These are phyloP conservation scores for Phalaenopsis aphrodite DNA, from an alignment of 106 monocot species.

Conservation along the genomic window DNA sequence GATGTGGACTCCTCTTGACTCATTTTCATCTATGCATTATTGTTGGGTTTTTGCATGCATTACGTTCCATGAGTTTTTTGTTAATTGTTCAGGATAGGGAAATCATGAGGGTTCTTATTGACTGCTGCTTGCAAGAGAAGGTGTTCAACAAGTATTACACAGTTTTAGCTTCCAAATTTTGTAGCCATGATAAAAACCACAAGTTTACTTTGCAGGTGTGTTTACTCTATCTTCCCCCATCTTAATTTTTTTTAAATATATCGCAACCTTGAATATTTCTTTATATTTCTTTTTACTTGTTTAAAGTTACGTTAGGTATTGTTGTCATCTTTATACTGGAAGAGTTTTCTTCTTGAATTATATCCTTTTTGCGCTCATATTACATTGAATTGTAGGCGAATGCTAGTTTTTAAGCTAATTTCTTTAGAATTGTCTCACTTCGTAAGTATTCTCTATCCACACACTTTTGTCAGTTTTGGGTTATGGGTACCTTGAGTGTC, in stretches of 20 bases:
- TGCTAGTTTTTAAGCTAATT: background rate
- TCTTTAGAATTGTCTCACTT: no score
- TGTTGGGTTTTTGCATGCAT: background rate
- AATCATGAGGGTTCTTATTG: constrained; percentile 85
- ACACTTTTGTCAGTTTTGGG: background rate
- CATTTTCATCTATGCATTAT: constrained; percentile 3
- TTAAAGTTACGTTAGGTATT: background rate
- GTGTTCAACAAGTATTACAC: constrained; percentile 89
- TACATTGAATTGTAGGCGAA: constrained; percentile 1
- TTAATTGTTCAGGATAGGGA: constrained; percentile 65
- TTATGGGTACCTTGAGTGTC: background rate
- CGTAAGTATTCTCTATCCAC: no score
- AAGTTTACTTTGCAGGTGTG: constrained; percentile 91
- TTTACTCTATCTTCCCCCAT: background rate
- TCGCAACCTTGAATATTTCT: background rate
- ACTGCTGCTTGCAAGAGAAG: constrained; percentile 95
- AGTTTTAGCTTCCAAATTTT: constrained; percentile 85
- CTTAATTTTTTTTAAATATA: background rate
- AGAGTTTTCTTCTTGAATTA: background rate
- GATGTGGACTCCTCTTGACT: background rate
- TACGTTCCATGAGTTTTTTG: background rate
- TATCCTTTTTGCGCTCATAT: background rate
- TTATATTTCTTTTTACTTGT: background rate
- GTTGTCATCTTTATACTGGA: background rate
- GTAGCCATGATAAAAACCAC: constrained; percentile 85